Evolutionary conservation across 805 yeast genomes (phyloP), one percentile per base, ranked within the genome.

Genomic region (Yamadazyma tumulicola): DNA sequence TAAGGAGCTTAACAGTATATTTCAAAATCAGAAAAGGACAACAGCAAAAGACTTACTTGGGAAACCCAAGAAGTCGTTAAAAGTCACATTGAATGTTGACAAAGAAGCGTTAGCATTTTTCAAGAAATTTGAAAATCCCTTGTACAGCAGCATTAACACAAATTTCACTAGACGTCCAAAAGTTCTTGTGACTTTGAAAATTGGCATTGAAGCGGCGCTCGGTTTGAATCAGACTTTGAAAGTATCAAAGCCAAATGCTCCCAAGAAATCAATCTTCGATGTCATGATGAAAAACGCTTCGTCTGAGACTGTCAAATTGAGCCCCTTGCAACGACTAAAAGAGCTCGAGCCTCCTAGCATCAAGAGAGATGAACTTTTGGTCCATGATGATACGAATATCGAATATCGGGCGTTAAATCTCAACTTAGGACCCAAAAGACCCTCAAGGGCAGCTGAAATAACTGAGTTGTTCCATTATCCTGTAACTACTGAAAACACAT

Each of bases 41-140:
- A 51, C 64, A 9, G 58, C 65, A 27, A 59, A 53, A 31, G 73
- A 74, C 43, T 56, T 77, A 3, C 72, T 75, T 9, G 26, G 17
- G 8, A 42, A 32, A 25, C 39, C 47, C 4, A 24, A 26, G 21
- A 26, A 30, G 11, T 23, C 13, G 33, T 16, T 18, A 26, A 14
- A 19, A 37, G 55, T 61, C 5, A 51, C 53, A 1, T 42, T 61
- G 13, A 54, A 50, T 27, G 31, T 66, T 5, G 41, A 49, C 18
- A 47, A 61, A 5, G 45, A 29, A 2, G 52, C 42, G 4, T 43
- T 64, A 22, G 49, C 46, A 16, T 51, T 53, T 19, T 49, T 61
- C 15, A 49, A 57, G 29, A 35, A 37, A 30, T 46, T 34, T 28
- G 59, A 54, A 22, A 56, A 54, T 37, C 64, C 68, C 1, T 46